phyloP scores from a whole-genome alignment of 2,329 filamentous ascomycete species.

The Drechslerella coelobrocha region DNA sequence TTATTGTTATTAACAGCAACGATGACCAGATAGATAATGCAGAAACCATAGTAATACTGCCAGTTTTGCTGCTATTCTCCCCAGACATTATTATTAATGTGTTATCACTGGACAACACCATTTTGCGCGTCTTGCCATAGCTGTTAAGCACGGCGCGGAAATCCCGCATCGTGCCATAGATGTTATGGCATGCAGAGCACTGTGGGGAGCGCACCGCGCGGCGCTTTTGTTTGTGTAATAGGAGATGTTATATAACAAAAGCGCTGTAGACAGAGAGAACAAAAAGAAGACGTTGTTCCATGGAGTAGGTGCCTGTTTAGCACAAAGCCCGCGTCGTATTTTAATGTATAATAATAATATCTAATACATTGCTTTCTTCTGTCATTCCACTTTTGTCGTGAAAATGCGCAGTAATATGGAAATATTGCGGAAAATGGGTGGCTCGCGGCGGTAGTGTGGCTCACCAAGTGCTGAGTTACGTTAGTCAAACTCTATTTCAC shows the following conservation, averaged over 20 bases:
- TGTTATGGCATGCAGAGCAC: not conserved
- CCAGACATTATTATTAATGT: not conserved
- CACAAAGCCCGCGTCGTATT: not conserved
- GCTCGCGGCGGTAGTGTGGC: not conserved
- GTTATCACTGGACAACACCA: not conserved
- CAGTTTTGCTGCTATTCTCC: not conserved
- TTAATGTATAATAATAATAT: not conserved
- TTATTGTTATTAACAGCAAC: constrained; percentile 3
- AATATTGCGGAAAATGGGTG: not conserved
- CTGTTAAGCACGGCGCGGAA: not conserved
- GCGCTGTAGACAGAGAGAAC: not conserved
- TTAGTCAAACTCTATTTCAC: too few relatives aligned
- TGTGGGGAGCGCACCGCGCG: not conserved
- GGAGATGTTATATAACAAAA: not conserved
- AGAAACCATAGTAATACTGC: not conserved
- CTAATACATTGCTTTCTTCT: not conserved
- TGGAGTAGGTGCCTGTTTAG: not conserved
- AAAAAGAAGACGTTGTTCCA: not conserved
- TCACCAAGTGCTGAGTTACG: not conserved
- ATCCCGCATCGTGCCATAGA: not conserved
- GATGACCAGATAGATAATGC: not conserved
- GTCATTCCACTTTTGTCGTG: not conserved
- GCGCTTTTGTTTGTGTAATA: not conserved
- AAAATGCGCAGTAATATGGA: not conserved
- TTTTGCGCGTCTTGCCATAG: not conserved